Conservation (phyloP, 441 rosid species). For the Theobroma grandiflorum region DNA sequence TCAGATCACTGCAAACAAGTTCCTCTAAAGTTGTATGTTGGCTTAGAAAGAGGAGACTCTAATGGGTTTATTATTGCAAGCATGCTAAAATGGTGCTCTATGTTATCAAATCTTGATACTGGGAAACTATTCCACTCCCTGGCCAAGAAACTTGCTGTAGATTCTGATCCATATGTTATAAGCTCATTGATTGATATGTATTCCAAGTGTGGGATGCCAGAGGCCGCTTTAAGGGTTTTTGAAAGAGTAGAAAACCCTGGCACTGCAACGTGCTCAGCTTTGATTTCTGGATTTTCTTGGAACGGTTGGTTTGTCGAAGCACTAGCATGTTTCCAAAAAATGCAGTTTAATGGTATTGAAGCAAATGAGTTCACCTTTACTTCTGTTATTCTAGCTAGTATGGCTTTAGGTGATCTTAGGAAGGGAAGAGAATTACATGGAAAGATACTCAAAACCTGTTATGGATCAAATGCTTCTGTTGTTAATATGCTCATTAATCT, state of each 20-base stretch:
- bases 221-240: constrained; percentile 37
- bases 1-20: constrained; percentile 24
- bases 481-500: constrained; percentile 35
- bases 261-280: constrained; percentile 36
- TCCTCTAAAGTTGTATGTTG: constrained; percentile 33
- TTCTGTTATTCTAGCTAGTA: constrained; percentile 36
- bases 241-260: constrained; percentile 25
- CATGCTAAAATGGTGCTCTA: constrained; percentile 46
- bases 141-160: constrained; percentile 32
- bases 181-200: constrained; percentile 42
- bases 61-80: constrained; percentile 31
- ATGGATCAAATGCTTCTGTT: constrained; percentile 35
- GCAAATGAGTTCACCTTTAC: constrained; percentile 44
- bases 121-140: constrained; percentile 35
- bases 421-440: constrained; percentile 44
- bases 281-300: constrained; percentile 37
- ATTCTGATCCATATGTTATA: constrained; percentile 35
- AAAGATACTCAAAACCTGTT: constrained; percentile 41
- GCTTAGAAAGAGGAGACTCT: constrained; percentile 29
- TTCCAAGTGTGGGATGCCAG: constrained; percentile 37
- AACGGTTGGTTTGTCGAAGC: constrained; percentile 37
- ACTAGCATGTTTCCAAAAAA: constrained; percentile 32
- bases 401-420: constrained; percentile 35
- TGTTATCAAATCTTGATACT: constrained; percentile 29
- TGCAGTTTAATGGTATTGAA: constrained; percentile 38